Evolutionary conservation across 2,329 filamentous ascomycete species (phyloP).

Genomic region (Hyphodiscus sp.): DNA sequence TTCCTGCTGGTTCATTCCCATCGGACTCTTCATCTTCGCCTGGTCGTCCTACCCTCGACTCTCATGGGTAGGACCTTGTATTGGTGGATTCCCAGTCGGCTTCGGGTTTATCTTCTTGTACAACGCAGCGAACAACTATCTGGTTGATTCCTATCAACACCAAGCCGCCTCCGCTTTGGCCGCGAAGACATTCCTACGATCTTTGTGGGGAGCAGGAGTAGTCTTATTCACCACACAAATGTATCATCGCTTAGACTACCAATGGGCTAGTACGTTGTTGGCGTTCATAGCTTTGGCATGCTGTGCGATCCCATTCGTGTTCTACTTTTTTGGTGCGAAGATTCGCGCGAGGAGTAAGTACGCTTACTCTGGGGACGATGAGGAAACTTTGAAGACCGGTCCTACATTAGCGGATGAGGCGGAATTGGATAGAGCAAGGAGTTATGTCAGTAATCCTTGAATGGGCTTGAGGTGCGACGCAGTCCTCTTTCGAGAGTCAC

Average conservation of each 20-base stretch:
- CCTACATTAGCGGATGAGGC: constrained; percentile 6
- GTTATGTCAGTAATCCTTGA: constrained; percentile 24
- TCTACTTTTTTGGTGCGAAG: constrained; percentile 67
- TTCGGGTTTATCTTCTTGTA: constrained; percentile 63
- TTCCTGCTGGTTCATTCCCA: constrained; percentile 65
- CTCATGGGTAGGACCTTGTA: constrained; percentile 50
- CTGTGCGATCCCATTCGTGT: constrained; percentile 76
- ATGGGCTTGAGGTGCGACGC: not conserved
- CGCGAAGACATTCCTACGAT: constrained; percentile 73
- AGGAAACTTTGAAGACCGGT: constrained; percentile 26
- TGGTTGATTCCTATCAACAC: constrained; percentile 60
- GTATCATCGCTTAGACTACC: constrained; percentile 63
- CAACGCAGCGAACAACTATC: constrained; percentile 52
- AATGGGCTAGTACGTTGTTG: constrained; percentile 69
- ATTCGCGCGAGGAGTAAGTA: constrained; percentile 67
- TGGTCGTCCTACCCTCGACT: constrained; percentile 55
- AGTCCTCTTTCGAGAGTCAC: not conserved
- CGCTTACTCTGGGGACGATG: constrained; percentile 60
- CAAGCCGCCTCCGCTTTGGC: constrained; percentile 77
- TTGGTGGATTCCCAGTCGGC: constrained; percentile 51
- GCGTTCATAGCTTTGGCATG: constrained; percentile 71
- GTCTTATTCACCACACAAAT: constrained; percentile 80
- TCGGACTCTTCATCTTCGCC: constrained; percentile 61
- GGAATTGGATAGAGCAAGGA: constrained; percentile 21
- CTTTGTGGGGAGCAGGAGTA: constrained; percentile 71